Percentiles rank a stretch among this genome's conserved stretches.
phyloP scores from a whole-genome alignment of 2,329 filamentous ascomycete species.

The Fusarium sp. region DNA sequence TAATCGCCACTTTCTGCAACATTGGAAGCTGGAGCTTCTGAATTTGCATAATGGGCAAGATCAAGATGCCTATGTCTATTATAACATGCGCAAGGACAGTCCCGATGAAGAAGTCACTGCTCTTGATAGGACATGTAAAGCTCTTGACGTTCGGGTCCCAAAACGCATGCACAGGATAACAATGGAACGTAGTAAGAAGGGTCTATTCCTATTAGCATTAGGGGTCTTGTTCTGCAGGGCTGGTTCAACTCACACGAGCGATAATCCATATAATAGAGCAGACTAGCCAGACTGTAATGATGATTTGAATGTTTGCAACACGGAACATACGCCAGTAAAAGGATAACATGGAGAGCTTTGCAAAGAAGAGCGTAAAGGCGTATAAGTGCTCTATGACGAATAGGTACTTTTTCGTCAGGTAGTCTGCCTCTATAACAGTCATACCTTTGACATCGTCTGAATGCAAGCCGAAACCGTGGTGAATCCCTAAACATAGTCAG shows the following conservation, averaged over 20 bases:
- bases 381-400: conserved; percentile 50
- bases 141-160: conserved; percentile 28
- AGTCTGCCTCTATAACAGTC: conserved; percentile 20
- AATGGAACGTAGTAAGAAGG: conserved; percentile 35
- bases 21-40: conserved; percentile 46
- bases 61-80: conserved; percentile 50
- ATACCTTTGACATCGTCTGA: conserved; percentile 22
- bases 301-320: conserved; percentile 44
- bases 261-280: conserved; percentile 50
- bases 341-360: conserved; percentile 48
- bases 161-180: conserved; percentile 34
- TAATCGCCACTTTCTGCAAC: conserved; percentile 44
- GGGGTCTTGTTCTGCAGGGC: background rate
- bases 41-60: conserved; percentile 49
- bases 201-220: background rate
- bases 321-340: conserved; percentile 54
- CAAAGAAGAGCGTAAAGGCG: conserved; percentile 48
- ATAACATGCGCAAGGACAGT: conserved; percentile 46
- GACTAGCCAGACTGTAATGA: conserved; percentile 44
- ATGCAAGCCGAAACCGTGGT: conserved; percentile 40
- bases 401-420: conserved; percentile 34
- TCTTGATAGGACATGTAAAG: conserved; percentile 47
- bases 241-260: conserved; percentile 32
- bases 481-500: conserved; percentile 32
- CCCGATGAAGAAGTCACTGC: conserved; percentile 31